Base-by-base conservation (phyloP, 345 rosid species). In the Firmiana major region DNA sequence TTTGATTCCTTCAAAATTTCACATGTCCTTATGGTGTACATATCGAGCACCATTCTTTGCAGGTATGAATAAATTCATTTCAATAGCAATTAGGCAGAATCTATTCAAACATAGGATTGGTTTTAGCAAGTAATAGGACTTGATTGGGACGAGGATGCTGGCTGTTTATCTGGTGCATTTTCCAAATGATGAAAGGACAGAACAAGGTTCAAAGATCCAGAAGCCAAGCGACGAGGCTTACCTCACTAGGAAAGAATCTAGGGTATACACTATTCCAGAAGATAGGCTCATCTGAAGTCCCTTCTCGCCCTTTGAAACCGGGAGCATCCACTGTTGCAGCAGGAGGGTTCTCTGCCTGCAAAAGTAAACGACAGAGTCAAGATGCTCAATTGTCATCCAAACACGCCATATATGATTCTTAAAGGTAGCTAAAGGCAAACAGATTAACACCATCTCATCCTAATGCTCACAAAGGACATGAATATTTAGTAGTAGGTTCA, bases 171-270 rank as follows among this genome's bases (percentile, higher is more conserved):
- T 31, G 22, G 38, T 24, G 42, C 16, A 16, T 15, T 22, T 6
- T 48, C 24, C 24, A 46, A 7, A 69, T 69, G 42, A 42, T 24
- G 70, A 64, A 73, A 28, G 8, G 40, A 64, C 5, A 7, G 6
- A 60, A 75, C 12, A 60, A 17, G 16, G 28, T 43, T 31, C 5
- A 31, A 26, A 46, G 21, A 19, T 40, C 13, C 31, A 36, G 13
- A 68, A 40, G 67, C 49, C 38, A 26, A 54, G 59, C 22, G 21
- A 63, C 24, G 45, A 34, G 21, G 55, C 74, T 77, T 90, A 92
- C 98, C 97, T 89, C 86, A 67, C 80, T 73, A 53, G 87, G 81
- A 83, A 86, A 81, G 86, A 79, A 87, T 34, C 81, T 46, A 64
- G 93, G 86, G 71, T 63, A 80, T 65, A 59, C 45, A 53, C 80